These are phyloP conservation scores for Backusella westeae DNA, from an alignment of 192 early-diverging fungal species.

Conservation along the genomic window DNA sequence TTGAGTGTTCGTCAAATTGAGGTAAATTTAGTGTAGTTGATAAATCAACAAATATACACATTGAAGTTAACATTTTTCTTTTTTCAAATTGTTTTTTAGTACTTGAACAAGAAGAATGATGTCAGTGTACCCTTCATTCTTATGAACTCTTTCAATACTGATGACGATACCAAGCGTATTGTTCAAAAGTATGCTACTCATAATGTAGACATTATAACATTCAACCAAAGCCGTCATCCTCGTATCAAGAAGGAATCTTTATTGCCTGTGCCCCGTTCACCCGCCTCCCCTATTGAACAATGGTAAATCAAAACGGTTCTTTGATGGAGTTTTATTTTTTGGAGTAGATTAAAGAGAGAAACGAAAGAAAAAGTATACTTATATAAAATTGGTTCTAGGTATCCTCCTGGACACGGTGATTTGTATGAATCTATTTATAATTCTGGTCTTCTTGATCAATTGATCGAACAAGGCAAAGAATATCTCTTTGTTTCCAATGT, in stretches of 20 bases:
- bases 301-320: conserved; percentile 39
- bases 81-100: conserved; percentile 42
- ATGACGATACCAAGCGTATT: conserved; percentile 95
- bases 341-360: not conserved
- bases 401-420: conserved; percentile 98
- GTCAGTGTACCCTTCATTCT: conserved; percentile 95
- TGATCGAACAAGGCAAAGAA: conserved; percentile 95
- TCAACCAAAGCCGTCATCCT: conserved; percentile 96
- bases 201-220: conserved; percentile 91
- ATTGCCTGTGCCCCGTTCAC: conserved; percentile 75
- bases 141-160: conserved; percentile 99
- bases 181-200: conserved; percentile 97
- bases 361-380: not conserved
- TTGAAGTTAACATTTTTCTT: not conserved
- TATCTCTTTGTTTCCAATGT: conserved; percentile 99
- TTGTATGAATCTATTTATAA: conserved; percentile 93
- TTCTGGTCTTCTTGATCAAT: conserved; percentile 90
- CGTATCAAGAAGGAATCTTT: conserved; percentile 92
- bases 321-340: not conserved
- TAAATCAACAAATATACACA: not conserved
- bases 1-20: conserved; percentile 98
- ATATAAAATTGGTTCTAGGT: conserved; percentile 46
- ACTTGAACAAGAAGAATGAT: conserved; percentile 85
- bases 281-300: conserved; percentile 62
- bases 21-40: conserved; percentile 40